These are phyloP conservation scores for Candida bentonensis DNA, from an alignment of 805 yeast genomes.

Conservation along the genomic window DNA sequence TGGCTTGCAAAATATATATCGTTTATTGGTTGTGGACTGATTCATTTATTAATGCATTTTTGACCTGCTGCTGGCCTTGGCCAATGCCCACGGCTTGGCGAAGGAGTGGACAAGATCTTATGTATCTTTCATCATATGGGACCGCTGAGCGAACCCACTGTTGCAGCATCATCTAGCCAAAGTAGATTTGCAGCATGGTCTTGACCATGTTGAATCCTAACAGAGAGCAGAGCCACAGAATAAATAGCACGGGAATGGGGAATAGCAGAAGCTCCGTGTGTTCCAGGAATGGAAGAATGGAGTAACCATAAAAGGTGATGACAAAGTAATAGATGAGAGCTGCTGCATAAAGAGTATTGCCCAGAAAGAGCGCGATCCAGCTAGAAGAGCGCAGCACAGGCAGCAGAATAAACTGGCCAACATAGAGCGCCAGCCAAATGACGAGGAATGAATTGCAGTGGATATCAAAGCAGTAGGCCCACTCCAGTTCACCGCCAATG, in stretches of 20 bases:
- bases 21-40: too few species aligned
- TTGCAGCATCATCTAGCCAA: too few species aligned
- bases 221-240: conserved; percentile 46
- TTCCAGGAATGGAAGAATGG: conserved; percentile 54
- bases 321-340: conserved; percentile 65
- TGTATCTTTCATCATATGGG: too few species aligned
- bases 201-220: conserved; percentile 64
- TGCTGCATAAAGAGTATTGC: conserved; percentile 63
- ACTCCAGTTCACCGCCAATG: conserved; percentile 42
- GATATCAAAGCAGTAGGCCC: conserved; percentile 91
- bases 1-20: too few species aligned
- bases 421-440: conserved; percentile 63
- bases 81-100: too few species aligned
- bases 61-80: too few species aligned
- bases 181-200: conserved; percentile 38
- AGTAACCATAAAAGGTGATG: conserved; percentile 80
- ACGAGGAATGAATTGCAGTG: conserved; percentile 83
- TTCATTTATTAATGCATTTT: too few species aligned
- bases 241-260: conserved; percentile 47
- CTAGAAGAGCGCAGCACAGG: conserved; percentile 56
- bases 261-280: conserved; percentile 46
- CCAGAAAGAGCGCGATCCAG: conserved; percentile 56
- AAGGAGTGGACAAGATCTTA: too few species aligned
- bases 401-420: conserved; percentile 57
- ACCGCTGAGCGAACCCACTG: too few species aligned